Evolutionary conservation across 352 stramenopile species (phyloP), one percentile per base, ranked within the genome.

Genomic region (Blastocystis sp.): DNA sequence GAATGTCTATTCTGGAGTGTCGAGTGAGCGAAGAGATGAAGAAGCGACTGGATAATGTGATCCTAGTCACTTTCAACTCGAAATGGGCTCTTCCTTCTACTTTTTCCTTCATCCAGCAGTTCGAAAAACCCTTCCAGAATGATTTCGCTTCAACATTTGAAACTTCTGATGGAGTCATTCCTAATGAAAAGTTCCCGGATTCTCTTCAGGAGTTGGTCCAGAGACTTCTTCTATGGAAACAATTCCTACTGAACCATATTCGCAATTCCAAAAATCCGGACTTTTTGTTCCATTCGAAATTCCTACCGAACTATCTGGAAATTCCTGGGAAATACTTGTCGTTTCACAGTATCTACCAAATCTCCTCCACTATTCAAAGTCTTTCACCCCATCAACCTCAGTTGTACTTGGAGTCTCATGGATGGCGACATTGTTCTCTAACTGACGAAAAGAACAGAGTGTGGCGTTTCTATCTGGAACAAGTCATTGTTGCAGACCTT

Each of bases 191-290:
- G 20, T 81, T 81, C 70, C 43, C 70, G 6, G 11, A 11, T n/a
- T 66, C 70, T 3, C 70, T 81, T n/a, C 47, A 81, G 16, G 45
- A 6, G 70, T 53, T 81, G 6, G 9, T 81, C 24, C 45, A 81
- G 54, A 45, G 70, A 20, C 54, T 81, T 30, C 43, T 81, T 7
- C 54, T 81, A 5, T 81, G 70, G 70, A 81, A 81, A 39, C 6
- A 64, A 13, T 47, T 81, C 18, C 13, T 56, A 6, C 70, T 63
- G 11, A 16, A 6, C 20, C 9, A 65, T 8, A 41, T 79, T 13
- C 24, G n/a, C n/a, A 39, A 63, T 16, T 24, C 41, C 47, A n/a
- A 45, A 26, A 26, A n/a, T 45, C 41, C 41, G 24, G 11, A 26
- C 41, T 20, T 9, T 26, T n/a, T 37, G 20, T 37, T 66, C 56